Conservation (phyloP, 768 basidiomycete genomes). For the Rubroboletus satanas region DNA sequence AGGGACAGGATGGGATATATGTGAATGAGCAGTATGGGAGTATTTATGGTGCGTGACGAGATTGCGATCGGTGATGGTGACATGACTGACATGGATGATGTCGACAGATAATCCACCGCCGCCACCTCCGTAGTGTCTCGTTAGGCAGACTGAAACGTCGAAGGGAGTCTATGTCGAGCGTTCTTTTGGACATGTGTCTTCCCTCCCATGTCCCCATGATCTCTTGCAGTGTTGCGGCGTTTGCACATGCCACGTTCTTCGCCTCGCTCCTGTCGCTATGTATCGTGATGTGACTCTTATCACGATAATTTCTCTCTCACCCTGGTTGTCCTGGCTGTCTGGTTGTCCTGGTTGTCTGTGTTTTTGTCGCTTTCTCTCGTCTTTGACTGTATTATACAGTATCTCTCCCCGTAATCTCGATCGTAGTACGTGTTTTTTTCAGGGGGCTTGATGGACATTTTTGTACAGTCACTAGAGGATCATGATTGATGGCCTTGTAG, state of each 20-base stretch:
- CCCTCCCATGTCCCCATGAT: not conserved
- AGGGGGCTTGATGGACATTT: not conserved
- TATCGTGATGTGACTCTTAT: not conserved
- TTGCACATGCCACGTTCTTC: not conserved
- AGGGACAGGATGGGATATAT: conserved; percentile 23
- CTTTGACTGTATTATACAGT: not conserved
- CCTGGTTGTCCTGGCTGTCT: not conserved
- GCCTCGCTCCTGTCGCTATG: not conserved
- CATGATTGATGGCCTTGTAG: not conserved
- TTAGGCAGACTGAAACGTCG: not conserved
- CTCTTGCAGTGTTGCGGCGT: not conserved
- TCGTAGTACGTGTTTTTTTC: not conserved
- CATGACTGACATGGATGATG: not conserved
- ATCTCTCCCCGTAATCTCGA: not conserved
- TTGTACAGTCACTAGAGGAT: not conserved
- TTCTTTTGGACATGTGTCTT: not conserved
- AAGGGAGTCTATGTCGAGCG: not conserved
- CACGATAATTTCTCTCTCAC: no score
- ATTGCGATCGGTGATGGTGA: not conserved
- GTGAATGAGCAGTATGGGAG: conserved; percentile 22
- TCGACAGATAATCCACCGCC: conserved; percentile 8
- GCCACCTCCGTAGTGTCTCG: conserved; percentile 3
- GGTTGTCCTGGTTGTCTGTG: not conserved
- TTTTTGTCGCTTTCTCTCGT: not conserved
- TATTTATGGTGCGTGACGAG: conserved; percentile 28